Conservation (phyloP, 2,329 filamentous ascomycete genomes). For the Pestalotiopsis sp. region DNA sequence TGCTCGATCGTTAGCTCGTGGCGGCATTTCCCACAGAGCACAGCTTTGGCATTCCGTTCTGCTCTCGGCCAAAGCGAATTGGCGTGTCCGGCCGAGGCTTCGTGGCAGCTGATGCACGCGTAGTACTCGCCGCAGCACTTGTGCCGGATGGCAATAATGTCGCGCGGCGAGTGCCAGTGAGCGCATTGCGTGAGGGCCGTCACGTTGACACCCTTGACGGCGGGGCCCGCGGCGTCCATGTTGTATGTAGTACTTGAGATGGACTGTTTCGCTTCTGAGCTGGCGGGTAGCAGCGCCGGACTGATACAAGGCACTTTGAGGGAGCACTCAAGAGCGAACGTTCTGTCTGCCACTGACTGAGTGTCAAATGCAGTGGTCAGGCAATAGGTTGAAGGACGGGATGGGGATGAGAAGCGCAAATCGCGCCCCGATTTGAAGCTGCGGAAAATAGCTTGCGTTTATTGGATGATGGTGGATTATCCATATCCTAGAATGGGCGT, state of each 20-base stretch:
- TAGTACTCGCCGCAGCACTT: constrained; percentile 24
- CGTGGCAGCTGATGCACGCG: constrained; percentile 24
- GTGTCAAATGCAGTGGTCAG: no score
- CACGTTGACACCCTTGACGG: constrained; percentile 19
- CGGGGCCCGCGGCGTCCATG: neutral
- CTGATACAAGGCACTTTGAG: no score
- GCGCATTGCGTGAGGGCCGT: constrained; percentile 20
- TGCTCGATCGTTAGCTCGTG: constrained; percentile 19
- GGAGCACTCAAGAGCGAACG: no score
- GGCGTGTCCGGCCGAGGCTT: constrained; percentile 16
- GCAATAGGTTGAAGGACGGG: no score
- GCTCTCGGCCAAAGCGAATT: constrained; percentile 18
- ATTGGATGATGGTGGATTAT: no score
- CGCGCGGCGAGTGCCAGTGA: constrained; percentile 23
- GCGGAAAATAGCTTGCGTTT: no score
- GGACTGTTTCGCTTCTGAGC: neutral
- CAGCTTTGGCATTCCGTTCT: constrained; percentile 15
- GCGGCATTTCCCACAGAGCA: constrained; percentile 21
- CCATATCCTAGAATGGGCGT: no score
- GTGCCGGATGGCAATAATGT: constrained; percentile 25
- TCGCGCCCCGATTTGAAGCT: no score
- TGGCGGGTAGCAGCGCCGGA: no score
- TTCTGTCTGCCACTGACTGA: no score
- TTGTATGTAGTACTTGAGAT: neutral
- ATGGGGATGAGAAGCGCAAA: no score